Percentiles rank a stretch among this genome's conserved stretches.
phyloP scores from a whole-genome alignment of 169 alveolate species.

The Plasmodium reichenowi region DNA sequence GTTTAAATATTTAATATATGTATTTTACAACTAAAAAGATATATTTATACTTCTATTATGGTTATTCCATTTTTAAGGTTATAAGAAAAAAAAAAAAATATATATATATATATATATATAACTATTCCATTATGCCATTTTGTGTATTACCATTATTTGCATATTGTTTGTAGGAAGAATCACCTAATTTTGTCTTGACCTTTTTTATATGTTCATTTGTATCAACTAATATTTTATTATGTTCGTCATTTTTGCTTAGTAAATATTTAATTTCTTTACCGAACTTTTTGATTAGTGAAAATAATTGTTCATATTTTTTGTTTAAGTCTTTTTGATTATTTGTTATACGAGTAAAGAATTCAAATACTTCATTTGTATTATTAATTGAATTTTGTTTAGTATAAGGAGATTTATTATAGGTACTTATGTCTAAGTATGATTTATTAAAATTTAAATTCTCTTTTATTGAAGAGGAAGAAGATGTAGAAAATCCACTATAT shows the following conservation, averaged over 20 bases:
- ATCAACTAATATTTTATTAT: slow-evolving; percentile 36
- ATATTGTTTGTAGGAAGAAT: slow-evolving; percentile 40
- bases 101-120: not conserved
- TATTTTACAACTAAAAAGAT: too few species aligned
- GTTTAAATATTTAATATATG: too few species aligned
- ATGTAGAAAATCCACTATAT: slow-evolving; percentile 7
- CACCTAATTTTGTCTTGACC: slow-evolving; percentile 41
- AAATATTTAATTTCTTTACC: slow-evolving; percentile 72
- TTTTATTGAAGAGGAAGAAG: slow-evolving; percentile 33
- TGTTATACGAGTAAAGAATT: slow-evolving; percentile 60
- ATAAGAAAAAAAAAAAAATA: too few species aligned
- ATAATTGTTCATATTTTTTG: slow-evolving; percentile 60
- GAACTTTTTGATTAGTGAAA: slow-evolving; percentile 65
- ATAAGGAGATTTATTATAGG: slow-evolving; percentile 44
- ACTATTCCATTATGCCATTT: not conserved
- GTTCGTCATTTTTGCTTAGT: slow-evolving; percentile 59
- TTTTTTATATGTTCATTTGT: slow-evolving; percentile 57
- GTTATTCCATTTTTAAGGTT: too few species aligned
- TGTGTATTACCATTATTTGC: slow-evolving; percentile 44
- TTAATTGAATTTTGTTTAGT: slow-evolving; percentile 49
- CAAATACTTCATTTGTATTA: slow-evolving; percentile 63
- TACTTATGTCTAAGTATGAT: slow-evolving; percentile 65
- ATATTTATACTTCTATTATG: too few species aligned
- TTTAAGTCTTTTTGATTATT: slow-evolving; percentile 66
- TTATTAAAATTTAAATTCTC: slow-evolving; percentile 37